Conservation (phyloP, 805 yeast species). For the Debaryomyces prosopidis region DNA sequence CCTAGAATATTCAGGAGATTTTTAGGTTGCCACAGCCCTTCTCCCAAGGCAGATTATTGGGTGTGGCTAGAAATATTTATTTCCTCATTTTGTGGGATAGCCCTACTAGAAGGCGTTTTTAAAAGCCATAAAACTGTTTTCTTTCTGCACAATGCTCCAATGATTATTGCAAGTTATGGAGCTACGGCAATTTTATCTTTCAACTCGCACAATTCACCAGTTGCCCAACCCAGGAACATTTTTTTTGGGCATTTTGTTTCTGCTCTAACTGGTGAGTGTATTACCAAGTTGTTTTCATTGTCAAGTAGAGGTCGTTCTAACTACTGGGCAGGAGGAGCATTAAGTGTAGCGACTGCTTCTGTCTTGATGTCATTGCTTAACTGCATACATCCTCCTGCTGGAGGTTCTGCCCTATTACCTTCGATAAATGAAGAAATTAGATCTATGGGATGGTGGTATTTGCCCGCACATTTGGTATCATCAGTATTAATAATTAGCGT, state of each 20-base stretch:
- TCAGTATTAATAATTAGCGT: slow-evolving; percentile 47
- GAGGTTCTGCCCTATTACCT: slow-evolving; percentile 65
- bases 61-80: slow-evolving; percentile 48
- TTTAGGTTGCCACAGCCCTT: slow-evolving; percentile 36
- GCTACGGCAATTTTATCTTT: slow-evolving; percentile 61
- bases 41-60: slow-evolving; percentile 33
- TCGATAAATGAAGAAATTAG: slow-evolving; percentile 45
- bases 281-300: slow-evolving; percentile 53
- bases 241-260: slow-evolving; percentile 55
- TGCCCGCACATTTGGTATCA: slow-evolving; percentile 53
- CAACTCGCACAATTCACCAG: slow-evolving; percentile 53
- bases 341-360: slow-evolving; percentile 54
- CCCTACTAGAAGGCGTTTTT: slow-evolving; percentile 47
- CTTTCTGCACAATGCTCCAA: slow-evolving; percentile 42
- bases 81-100: slow-evolving; percentile 45
- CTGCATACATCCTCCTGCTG: slow-evolving; percentile 69
- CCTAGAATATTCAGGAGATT: slow-evolving; percentile 37
- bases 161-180: slow-evolving; percentile 54
- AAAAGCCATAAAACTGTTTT: slow-evolving; percentile 34
- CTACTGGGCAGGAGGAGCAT: slow-evolving; percentile 57
- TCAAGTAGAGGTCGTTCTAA: slow-evolving; percentile 41
- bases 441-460: slow-evolving; percentile 62
- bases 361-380: slow-evolving; percentile 54
- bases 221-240: slow-evolving; percentile 64
- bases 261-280: slow-evolving; percentile 52